Evolutionary conservation across 768 basidiomycete genomes (phyloP).

Genomic region (Crepidotus variabilis): DNA sequence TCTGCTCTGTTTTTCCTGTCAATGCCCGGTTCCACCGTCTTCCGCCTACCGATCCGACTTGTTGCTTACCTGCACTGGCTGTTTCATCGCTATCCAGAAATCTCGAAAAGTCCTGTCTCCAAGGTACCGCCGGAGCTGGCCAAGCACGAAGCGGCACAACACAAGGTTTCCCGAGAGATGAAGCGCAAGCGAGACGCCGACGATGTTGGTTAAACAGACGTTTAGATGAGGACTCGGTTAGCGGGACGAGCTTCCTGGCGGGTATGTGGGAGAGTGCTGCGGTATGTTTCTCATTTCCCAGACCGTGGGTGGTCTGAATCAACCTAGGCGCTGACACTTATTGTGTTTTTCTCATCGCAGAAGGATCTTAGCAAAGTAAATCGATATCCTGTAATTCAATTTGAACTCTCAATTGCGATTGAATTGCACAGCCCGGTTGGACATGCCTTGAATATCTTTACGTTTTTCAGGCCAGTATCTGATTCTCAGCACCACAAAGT

Average conservation of each 20-base stretch:
- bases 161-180: constrained; percentile 91
- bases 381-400: not conserved
- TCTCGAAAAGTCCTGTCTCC: constrained; percentile 89
- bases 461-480: not conserved
- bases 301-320: not conserved
- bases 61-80: not conserved
- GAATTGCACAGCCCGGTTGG: not conserved
- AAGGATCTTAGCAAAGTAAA: not conserved
- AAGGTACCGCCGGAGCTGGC: constrained; percentile 87
- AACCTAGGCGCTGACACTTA: not conserved
- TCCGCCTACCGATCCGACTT: not conserved
- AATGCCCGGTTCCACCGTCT: not conserved
- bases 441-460: not conserved
- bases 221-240: not conserved
- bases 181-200: constrained; percentile 89
- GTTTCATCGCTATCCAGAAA: constrained; percentile 50
- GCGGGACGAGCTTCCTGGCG: not conserved
- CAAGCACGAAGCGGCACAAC: constrained; percentile 88
- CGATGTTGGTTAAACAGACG: constrained; percentile 47
- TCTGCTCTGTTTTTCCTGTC: not conserved
- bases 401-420: not conserved
- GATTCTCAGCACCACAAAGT: not conserved
- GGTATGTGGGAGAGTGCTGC: not conserved
- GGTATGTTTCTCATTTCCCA: not conserved
- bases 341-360: not conserved